Base-by-base conservation (phyloP, 768 basidiomycete genomes). In the Strobilomyces echinocephalus region DNA sequence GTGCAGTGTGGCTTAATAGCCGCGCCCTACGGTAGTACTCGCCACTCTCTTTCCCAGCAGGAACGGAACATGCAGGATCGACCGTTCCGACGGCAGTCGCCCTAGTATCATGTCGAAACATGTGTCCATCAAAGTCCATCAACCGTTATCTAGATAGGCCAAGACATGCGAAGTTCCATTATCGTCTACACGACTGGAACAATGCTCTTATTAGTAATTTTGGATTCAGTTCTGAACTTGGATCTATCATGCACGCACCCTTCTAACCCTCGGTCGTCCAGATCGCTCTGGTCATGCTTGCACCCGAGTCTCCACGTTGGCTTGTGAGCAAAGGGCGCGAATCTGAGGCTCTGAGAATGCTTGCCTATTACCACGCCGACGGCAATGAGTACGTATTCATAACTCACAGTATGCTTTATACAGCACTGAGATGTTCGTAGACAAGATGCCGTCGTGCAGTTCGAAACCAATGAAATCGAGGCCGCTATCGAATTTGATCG, bases 281-380 rank as follows among this genome's bases (percentile, higher is more conserved):
- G 66, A 64, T 93, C 50, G 48, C 59, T 58, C 67, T 93, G 36
- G 72, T 93, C 59, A 81, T 77, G 67, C 84, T 88, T 69, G 76
- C 74, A 11, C 91, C 91, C 34, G 92, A 95, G 69, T 88, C 86
- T 1, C 93, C 93, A 46, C 83, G 91, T 77, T 95, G 79, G 80
- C 72, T 93, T 58, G 66, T 93, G 63, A 82, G 75, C 71, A 88
- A 87, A 68, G 90, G 90, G 24, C 79, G 78, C 50, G 80, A 88
- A 12, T 79, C 74, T 1, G 74, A 88, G 64, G 93, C 91, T 3
- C 71, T 87, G 41, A 63, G 74, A n/a, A 78, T 77, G 16, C 76
- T 95, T 20, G 88, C 89, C 1, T 84, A 88, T 67, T 91, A 92
- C 67, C 91, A 95, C 62, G 87, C 88, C 34, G 83, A 88, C 58